Base-by-base conservation (phyloP, 169 alveolate genomes). In the Plasmodium inui region DNA sequence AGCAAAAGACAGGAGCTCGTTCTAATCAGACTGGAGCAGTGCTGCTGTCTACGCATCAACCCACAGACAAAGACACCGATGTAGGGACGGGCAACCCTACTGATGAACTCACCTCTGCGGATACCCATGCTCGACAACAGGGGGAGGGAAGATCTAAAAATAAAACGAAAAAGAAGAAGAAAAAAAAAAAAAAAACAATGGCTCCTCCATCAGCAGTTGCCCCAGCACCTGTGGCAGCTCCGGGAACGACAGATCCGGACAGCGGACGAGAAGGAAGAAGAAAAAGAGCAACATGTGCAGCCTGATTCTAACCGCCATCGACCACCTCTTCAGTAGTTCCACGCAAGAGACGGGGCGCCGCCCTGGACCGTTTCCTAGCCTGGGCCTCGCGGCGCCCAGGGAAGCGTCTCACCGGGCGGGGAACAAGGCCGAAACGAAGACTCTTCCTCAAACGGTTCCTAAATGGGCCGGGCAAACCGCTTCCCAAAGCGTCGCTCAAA, bases 1-100 rank as follows among this genome's bases (percentile, higher is more conserved):
- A 0, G 30, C 3, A 28, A 6, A 32, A 17, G 30, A 32, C 32
- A 32, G 6, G 3, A 8, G 28, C 9, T 17, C 55, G 30, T n/a
- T n/a, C 32, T 34, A 61, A 26, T 12, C 57, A 10, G 14, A 61
- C 10, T 1, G 32, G 74, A 61, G 32, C 9, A 61, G 74, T n/a
- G 32, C 74, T 19, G 0, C 32, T 5, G 34, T 19, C 74, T 10
- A n/a, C 26, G 32, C 73, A 57, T 1, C 30, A n/a, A n/a, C 39
- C 67, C 19, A 67, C 57, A 0, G 82, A 83, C 30, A 83, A 57
- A 37, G 50, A 83, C 28, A 83, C 80, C 12, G 37, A 83, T 67
- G 57, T 17, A 17, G 81, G 46, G 9, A 83, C 92, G 46, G 81
- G 44, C 0, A 50, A 57, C 19, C 55, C 67, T 10, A 72, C 85